These are phyloP conservation scores for Xerocomellus amylosporus DNA, from an alignment of 768 basidiomycete species.

Conservation along the genomic window DNA sequence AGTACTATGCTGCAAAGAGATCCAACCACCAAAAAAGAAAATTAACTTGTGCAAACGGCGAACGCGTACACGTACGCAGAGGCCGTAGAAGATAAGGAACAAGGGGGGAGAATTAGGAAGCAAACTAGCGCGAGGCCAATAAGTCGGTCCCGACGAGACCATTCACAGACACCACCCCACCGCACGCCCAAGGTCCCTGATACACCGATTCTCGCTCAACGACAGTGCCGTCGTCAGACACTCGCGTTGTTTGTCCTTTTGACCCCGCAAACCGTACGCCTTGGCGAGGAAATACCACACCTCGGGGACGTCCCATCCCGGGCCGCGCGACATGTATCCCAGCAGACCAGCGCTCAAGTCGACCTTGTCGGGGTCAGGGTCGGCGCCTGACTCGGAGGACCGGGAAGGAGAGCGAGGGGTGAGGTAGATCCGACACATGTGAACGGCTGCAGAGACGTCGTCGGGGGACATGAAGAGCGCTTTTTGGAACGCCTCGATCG, in stretches of 20 bases:
- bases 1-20: neutral
- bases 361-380: conserved; percentile 45
- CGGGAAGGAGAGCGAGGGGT: conserved; percentile 23
- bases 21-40: neutral
- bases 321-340: conserved; percentile 68
- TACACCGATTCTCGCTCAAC: conserved; percentile 56
- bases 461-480: conserved; percentile 85
- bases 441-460: conserved; percentile 73
- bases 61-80: neutral
- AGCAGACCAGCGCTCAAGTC: conserved; percentile 85
- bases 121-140: neutral
- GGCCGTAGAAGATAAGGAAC: neutral
- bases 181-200: conserved; percentile 61
- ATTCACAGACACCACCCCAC: conserved; percentile 64
- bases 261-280: conserved; percentile 71
- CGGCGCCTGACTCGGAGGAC: conserved; percentile 12
- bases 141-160: neutral
- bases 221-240: conserved; percentile 68
- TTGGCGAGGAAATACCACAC: conserved; percentile 93
- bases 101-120: neutral
- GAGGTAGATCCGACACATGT: conserved; percentile 77
- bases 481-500: conserved; percentile 78
- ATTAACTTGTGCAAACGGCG: neutral
- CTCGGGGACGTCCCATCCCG: conserved; percentile 89
- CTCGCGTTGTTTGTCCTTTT: conserved; percentile 69